A percentile compares a stretch with the other conserved stretches of the same genome.
These are phyloP conservation scores for Tolypocladium cylindrosporum DNA, from an alignment of 2,329 filamentous ascomycete genomes.

Conservation along the genomic window DNA sequence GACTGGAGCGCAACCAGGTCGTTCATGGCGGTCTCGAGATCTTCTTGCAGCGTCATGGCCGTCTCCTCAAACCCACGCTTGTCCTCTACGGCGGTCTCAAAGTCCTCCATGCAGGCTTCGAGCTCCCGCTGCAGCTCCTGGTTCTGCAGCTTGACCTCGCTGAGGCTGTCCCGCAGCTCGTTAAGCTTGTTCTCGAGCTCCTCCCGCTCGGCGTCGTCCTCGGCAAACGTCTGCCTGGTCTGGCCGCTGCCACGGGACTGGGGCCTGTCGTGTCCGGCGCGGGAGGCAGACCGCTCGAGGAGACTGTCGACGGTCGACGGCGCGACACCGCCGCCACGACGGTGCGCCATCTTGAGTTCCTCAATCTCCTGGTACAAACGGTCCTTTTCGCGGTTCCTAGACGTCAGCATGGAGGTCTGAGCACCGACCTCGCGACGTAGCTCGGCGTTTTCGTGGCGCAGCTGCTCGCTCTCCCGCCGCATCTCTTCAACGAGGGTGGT, in stretches of 20 bases:
- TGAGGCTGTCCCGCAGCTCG: conserved; percentile 76
- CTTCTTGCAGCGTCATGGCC: conserved; percentile 60
- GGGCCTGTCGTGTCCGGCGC: conserved; percentile 60
- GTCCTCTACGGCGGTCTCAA: conserved; percentile 60
- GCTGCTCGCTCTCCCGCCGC: conserved; percentile 56
- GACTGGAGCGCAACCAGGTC: conserved; percentile 70
- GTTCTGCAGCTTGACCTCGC: conserved; percentile 76
- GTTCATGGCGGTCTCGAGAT: conserved; percentile 68
- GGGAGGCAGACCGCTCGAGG: conserved; percentile 85
- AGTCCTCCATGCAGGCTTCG: conserved; percentile 68
- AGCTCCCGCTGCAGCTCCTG: conserved; percentile 80
- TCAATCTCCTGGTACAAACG: conserved; percentile 94
- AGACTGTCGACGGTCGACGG: conserved; percentile 75
- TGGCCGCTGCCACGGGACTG: conserved; percentile 64
- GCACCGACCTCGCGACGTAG: conserved; percentile 85
- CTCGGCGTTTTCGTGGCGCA: conserved; percentile 88
- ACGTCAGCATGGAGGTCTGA: conserved; percentile 95
- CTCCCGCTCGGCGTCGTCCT: conserved; percentile 72
- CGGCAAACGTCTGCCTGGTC: conserved; percentile 48
- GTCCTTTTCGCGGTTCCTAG: conserved; percentile 89
- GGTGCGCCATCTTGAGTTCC: conserved; percentile 81
- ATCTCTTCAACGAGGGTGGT: conserved; percentile 70
- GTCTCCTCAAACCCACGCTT: conserved; percentile 51
- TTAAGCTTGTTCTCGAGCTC: conserved; percentile 78
- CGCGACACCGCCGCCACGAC: conserved; percentile 58